Evolutionary conservation across 1,284 basidiomycete species (phyloP).

Genomic region (Sporisorium exsertum): DNA sequence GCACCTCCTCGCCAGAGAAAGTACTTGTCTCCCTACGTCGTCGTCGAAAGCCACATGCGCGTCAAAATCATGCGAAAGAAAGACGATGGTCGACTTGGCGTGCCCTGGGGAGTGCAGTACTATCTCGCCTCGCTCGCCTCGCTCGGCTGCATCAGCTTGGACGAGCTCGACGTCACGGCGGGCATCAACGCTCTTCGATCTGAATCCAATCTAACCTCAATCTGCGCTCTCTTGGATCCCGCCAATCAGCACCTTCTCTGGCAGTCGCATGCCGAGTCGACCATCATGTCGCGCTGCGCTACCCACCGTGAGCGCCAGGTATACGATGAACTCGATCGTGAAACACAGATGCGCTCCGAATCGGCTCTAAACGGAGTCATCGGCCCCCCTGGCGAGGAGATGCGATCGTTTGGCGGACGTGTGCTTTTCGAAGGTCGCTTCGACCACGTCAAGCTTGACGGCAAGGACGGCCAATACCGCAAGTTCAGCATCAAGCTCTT

Average conservation of each 20-base stretch:
- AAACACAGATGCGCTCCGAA: slow-evolving; percentile 8
- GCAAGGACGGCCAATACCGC: slow-evolving; percentile 5
- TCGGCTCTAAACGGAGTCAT: slow-evolving; percentile 26
- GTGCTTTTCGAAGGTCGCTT: slow-evolving; percentile 39
- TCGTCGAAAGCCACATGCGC: slow-evolving; percentile 13
- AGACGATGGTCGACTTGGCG: slow-evolving; percentile 11
- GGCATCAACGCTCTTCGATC: slow-evolving; percentile 31
- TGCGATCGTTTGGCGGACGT: slow-evolving; percentile 30
- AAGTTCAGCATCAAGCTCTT: slow-evolving; percentile 24
- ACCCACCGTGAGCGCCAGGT: slow-evolving; percentile 24
- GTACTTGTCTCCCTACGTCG: slow-evolving; percentile 14
- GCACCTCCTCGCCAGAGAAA: neutral
- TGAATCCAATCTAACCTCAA: slow-evolving; percentile 12
- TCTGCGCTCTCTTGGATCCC: slow-evolving; percentile 19
- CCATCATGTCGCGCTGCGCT: slow-evolving; percentile 17
- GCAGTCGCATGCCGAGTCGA: neutral
- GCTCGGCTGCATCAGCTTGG: slow-evolving; percentile 11
- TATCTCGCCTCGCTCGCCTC: slow-evolving; percentile 37
- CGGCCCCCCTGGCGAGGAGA: slow-evolving; percentile 36
- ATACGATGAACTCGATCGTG: slow-evolving; percentile 36
- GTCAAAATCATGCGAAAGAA: slow-evolving; percentile 22
- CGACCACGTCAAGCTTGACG: slow-evolving; percentile 7
- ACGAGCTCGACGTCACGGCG: slow-evolving; percentile 14
- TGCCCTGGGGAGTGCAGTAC: slow-evolving; percentile 39
- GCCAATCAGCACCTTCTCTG: slow-evolving; percentile 22